phyloP scores from a whole-genome alignment of 2,329 filamentous ascomycete species.

The Lomentospora prolificans region DNA sequence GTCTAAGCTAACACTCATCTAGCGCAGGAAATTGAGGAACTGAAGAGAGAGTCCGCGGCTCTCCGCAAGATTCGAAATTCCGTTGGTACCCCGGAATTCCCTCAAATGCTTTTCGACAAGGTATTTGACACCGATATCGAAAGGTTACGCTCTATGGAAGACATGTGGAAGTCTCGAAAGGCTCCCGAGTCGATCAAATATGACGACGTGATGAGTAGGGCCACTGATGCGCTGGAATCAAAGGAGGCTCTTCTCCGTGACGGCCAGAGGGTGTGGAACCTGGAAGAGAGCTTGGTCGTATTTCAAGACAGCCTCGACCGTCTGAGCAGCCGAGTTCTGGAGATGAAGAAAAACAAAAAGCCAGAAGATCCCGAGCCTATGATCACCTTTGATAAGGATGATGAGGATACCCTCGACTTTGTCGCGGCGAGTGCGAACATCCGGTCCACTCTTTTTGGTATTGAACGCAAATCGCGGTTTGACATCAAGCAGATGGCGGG shows the following conservation, averaged over 20 bases:
- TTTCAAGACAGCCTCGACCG: slow-evolving; percentile 77
- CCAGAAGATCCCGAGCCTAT: slow-evolving; percentile 47
- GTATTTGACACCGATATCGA: slow-evolving; percentile 82
- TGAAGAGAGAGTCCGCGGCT: slow-evolving; percentile 74
- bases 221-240: slow-evolving; percentile 34
- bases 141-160: slow-evolving; percentile 75
- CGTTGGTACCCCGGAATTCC: slow-evolving; percentile 69
- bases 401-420: slow-evolving; percentile 89
- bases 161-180: slow-evolving; percentile 86
- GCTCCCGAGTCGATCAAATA: slow-evolving; percentile 67
- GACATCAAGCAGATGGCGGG: slow-evolving; percentile 99
- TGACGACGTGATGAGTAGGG: slow-evolving; percentile 45
- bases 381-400: slow-evolving; percentile 93
- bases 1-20: slow-evolving; percentile 9
- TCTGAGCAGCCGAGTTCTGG: slow-evolving; percentile 62
- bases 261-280: slow-evolving; percentile 71
- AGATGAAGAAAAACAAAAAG: slow-evolving; percentile 43
- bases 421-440: slow-evolving; percentile 86
- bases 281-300: slow-evolving; percentile 74
- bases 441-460: slow-evolving; percentile 78
- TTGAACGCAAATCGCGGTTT: slow-evolving; percentile 81
- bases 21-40: slow-evolving; percentile 74
- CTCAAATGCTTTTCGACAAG: slow-evolving; percentile 78
- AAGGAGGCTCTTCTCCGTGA: slow-evolving; percentile 48
- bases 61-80: slow-evolving; percentile 73